A percentile compares a stretch with the other conserved stretches of the same genome.
Evolutionary conservation across 345 rosid genomes (phyloP).

Genomic region (Combretum micranthum): DNA sequence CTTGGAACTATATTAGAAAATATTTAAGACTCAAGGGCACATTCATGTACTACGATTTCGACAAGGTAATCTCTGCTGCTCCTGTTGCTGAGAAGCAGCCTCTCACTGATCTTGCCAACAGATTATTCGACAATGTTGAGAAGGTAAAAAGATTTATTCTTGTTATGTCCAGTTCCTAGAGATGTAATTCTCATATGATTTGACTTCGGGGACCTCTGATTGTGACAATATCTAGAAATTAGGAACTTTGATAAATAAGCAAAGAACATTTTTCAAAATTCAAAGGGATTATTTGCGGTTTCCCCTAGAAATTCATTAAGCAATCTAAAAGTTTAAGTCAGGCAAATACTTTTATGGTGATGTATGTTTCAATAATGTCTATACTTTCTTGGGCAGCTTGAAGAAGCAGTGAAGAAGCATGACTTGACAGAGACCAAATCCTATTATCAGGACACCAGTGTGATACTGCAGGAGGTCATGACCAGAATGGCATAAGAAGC

Average conservation of each 20-base stretch:
- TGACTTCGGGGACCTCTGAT: too few species aligned
- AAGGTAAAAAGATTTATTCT: constrained; percentile 28
- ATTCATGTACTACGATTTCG: constrained; percentile 68
- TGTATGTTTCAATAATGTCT: too few species aligned
- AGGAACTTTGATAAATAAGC: too few species aligned
- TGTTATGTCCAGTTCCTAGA: too few species aligned
- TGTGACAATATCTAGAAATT: too few species aligned
- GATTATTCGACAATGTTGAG: constrained; percentile 72
- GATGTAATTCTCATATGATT: too few species aligned
- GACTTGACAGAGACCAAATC: constrained; percentile 48
- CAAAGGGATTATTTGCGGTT: too few species aligned
- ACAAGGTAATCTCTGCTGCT: constrained; percentile 71
- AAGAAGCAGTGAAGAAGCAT: constrained; percentile 52
- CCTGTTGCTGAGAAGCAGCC: constrained; percentile 51
- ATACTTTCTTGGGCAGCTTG: constrained; percentile 38
- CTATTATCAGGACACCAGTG: constrained; percentile 40
- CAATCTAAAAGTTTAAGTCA: too few species aligned
- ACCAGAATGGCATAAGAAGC: constrained; percentile 37
- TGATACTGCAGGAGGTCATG: constrained; percentile 70
- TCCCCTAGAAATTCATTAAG: too few species aligned
- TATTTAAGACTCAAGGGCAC: constrained; percentile 77
- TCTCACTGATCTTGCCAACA: constrained; percentile 67
- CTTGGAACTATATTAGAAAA: constrained; percentile 64
- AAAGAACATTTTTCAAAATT: too few species aligned
- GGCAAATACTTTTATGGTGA: too few species aligned